Base-by-base conservation (phyloP, 805 yeast species). In the Candida palmyrensis region DNA sequence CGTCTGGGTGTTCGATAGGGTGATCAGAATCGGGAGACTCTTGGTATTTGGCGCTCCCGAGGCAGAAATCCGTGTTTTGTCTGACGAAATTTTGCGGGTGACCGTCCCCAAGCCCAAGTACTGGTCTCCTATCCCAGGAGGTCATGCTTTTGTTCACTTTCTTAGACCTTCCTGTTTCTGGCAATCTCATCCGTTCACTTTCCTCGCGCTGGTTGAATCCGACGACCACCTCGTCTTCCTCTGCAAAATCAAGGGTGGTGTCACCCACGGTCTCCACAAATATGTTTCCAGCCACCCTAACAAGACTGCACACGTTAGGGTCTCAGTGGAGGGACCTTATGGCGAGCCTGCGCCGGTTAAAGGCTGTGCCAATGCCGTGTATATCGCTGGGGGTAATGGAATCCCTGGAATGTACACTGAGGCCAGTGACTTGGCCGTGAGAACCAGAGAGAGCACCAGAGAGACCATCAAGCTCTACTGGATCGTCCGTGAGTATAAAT, bases 321-420 rank as follows among this genome's bases (percentile, higher is more conserved):
- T 74, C 5, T 48, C 71, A 7, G 62, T 78, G 14, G 85, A 78
- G 43, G 85, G 85, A 0, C 79, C 82, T 0, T 78, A 79, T 43
- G 84, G 84, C 1, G 51, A 58, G 3, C 47, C 49, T 11, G 48
- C 65, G 2, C 79, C 77, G 1, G 69, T 73, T 37, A 62, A 62
- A 29, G 59, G 65, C 14, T 75, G 70, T 44, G 63, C 62, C 22
- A 62, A 65, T 29, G 69, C 71, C 2, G 53, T 77, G 6, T 64
- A 77, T 27, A 52, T 78, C 26, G 79, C 81, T 3, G 84, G 84
- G 7, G 85, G 84, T 5, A 73, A 75, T 40, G 85, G 85, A 8
- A 66, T 78, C 45, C 75, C 85, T 0, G 81, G 77, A 1, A 59
- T 74, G 7, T 58, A 70, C 26, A 60, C 75, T 3, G 66, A 74